Percentiles rank a stretch among this genome's conserved stretches.
phyloP scores from a whole-genome alignment of 208 protist genomes.

The Acanthamoeba culbertsoni region DNA sequence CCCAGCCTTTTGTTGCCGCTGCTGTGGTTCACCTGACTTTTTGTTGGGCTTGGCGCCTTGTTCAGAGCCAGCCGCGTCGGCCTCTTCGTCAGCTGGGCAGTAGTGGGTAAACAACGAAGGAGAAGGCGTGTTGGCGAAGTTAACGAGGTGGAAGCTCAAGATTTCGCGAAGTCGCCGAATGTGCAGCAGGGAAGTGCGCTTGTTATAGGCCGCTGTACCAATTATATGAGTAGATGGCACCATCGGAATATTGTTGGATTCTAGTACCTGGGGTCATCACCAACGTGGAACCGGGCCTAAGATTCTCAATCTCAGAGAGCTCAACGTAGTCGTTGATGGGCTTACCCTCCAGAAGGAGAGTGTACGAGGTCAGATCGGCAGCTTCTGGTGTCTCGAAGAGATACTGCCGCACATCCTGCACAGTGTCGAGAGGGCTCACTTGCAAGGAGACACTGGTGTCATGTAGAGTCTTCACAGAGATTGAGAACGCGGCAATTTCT shows the following conservation, averaged over 20 bases:
- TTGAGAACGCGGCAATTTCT: not conserved
- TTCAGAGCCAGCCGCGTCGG: not conserved
- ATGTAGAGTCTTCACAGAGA: conserved; percentile 6
- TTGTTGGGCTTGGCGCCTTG: not conserved
- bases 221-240: not conserved
- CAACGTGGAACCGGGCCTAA: conserved; percentile 16
- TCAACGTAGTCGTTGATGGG: conserved; percentile 68
- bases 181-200: conserved; percentile 65
- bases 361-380: conserved; percentile 69
- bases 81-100: not conserved
- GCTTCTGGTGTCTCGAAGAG: conserved; percentile 73
- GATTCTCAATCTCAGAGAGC: conserved; percentile 12
- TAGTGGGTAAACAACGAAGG: not conserved
- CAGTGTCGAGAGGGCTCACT: conserved; percentile 60
- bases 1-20: not conserved
- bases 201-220: conserved; percentile 66
- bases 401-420: conserved; percentile 70
- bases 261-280: conserved; percentile 58
- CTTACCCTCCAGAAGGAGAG: conserved; percentile 43
- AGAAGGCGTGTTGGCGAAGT: conserved; percentile 15
- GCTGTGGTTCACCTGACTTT: not conserved
- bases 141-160: conserved; percentile 40
- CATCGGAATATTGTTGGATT: not conserved
- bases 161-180: conserved; percentile 69
- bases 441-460: conserved; percentile 13